Base-by-base conservation (phyloP, 2,329 filamentous ascomycete species). In the Madurella fahalii region DNA sequence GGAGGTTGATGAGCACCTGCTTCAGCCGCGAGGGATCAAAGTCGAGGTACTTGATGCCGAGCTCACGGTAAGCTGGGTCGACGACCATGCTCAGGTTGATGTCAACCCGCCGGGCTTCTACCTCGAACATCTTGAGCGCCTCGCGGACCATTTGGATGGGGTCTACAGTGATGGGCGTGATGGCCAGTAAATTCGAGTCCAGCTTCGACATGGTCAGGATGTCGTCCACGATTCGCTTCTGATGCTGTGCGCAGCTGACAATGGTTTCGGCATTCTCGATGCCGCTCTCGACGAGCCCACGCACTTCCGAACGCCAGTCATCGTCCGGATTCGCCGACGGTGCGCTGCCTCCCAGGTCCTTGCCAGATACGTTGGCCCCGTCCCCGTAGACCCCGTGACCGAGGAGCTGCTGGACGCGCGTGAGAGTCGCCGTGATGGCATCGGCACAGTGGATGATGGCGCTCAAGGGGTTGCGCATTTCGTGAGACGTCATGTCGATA, bases 241-340 rank as follows among this genome's bases (percentile, higher is more conserved):
- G 89, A 68, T 93, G 88, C 62, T 89, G 84, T 1, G 88, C 85
- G 61, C 89, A 93, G 9, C 88, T 79, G 25, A 85, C 81, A 58
- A 94, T 92, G 0, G 86, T 92, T 64, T 91, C 85, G 2, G 87
- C 85, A 15, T 86, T 86, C 60, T 91, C 87, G 45, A 89, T 80
- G 55, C 84, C 85, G 62, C 78, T 81, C 8, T 75, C 72, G 2
- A 89, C 66, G 18, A 85, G 70, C 18, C 74, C 66, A 8, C 67
- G 67, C 15, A 73, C 64, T 51, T 74, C 71, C 2, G 69, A 68
- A 3, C 43, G 57, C 57, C 61, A 51, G n/a, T 54, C 39, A 50
- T 63, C 31, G 59, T 58, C 18, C 65, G 67, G 39, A 64, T 34
- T 45, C 11, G 15, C 18, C 17, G 20, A 3, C 15, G 50, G 25